Evolutionary conservation across 768 basidiomycete species (phyloP).

Genomic region (Tulasnella sp.): DNA sequence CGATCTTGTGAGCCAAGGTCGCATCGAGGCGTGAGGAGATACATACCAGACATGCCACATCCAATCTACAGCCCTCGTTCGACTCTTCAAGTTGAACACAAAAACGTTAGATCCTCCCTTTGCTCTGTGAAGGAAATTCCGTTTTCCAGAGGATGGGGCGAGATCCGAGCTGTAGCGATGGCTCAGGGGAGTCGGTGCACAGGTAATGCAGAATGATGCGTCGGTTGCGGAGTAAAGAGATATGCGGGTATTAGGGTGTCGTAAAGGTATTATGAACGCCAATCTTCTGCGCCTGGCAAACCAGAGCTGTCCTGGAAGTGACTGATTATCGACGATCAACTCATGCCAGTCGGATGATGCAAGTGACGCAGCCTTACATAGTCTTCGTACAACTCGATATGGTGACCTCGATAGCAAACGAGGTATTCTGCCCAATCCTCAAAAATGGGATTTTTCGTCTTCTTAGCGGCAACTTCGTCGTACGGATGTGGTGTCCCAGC

Average conservation of each 20-base stretch:
- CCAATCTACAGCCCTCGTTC: constrained; percentile 80
- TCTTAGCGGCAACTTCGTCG: constrained; percentile 61
- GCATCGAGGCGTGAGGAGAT: background rate
- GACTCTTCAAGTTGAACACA: constrained; percentile 69
- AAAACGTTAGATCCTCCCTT: constrained; percentile 74
- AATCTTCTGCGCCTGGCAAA: constrained; percentile 67
- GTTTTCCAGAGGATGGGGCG: constrained; percentile 28
- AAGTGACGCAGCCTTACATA: constrained; percentile 47
- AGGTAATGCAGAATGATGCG: constrained; percentile 65
- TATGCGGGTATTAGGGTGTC: constrained; percentile 52
- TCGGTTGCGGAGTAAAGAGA: constrained; percentile 85
- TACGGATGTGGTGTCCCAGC: constrained; percentile 46
- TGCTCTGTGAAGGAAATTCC: constrained; percentile 36
- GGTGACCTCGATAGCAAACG: constrained; percentile 72
- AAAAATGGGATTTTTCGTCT: constrained; percentile 49
- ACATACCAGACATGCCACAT: constrained; percentile 75
- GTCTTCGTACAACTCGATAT: constrained; percentile 77
- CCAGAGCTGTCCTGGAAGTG: constrained; percentile 58
- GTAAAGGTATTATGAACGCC: constrained; percentile 68
- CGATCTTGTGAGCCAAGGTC: background rate
- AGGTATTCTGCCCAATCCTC: constrained; percentile 76
- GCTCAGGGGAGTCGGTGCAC: constrained; percentile 37
- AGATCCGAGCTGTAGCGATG: constrained; percentile 34
- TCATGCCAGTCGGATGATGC: background rate
- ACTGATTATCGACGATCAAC: constrained; percentile 21